Evolutionary conservation across 768 basidiomycete genomes (phyloP), one percentile per base, ranked within the genome.

Genomic region (Boletus fagicola): DNA sequence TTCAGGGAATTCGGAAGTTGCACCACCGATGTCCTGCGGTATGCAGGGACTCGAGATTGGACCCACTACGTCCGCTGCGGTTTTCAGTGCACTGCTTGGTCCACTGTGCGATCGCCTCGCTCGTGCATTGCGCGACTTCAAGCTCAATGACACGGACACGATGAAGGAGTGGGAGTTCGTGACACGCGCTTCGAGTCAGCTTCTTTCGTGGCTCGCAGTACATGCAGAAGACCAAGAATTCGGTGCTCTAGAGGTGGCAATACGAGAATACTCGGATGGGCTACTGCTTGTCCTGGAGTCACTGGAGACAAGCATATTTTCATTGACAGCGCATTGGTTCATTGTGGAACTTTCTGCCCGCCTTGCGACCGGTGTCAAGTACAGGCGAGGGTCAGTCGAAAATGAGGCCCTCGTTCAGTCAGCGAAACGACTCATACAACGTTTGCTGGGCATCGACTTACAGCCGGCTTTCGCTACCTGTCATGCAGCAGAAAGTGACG

Each of bases 281-380:
- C 65, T 84, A 33, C 62, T 78, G 5, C 65, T 71, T 22, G 69
- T 70, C 16, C 68, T 83, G 50, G 72, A 76, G 28, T 73, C 77
- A 5, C 66, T 73, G 3, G 65, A 74, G 1, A 68, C 73, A 1
- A 69, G 62, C 3, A 56, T 63, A 4, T 72, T 80, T 22, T 74
- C 74, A 4, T 68, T 87, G 43, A 66, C 75, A 11, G 61, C 79
- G n/a, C 74, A 77, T 35, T 92, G 89, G 89, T 86, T 87, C 66
- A 63, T 76, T 4, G 74, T 91, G 33, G 88, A 88, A 63, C 53
- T 87, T 20, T 74, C 79, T 3, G 73, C 73, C 36, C 80, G 84
- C 18, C 57, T 79, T 24, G 62, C 54, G 26, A 46, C 54, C 10
- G 64, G 66, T 26, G 51, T 62, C 59, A 74, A 71, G 53, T 62